Conservation (phyloP, 2,329 filamentous ascomycete genomes). For the Fusarium xylarioides region DNA sequence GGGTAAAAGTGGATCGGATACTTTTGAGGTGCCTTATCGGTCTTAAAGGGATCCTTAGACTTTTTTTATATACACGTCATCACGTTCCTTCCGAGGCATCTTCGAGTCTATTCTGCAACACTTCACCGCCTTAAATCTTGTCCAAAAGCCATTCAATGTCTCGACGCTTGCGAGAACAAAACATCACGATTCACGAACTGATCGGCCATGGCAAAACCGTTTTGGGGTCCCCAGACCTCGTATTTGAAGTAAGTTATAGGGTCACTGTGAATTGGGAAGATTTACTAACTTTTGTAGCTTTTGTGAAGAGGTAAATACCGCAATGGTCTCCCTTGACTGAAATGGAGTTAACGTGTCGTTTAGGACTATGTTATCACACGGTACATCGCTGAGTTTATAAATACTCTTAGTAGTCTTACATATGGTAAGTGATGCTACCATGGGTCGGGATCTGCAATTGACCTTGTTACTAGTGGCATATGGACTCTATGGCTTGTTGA, state of each 20-base stretch:
- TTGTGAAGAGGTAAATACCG: constrained; percentile 43
- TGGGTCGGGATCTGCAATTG: background rate
- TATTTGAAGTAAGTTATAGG: constrained; percentile 42
- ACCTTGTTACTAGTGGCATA: constrained; percentile 46
- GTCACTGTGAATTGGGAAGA: accelerated
- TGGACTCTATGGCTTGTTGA: constrained; percentile 50
- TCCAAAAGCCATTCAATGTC: background rate
- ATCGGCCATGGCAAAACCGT: constrained; percentile 28
- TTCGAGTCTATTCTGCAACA: constrained; percentile 14
- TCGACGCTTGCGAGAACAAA: background rate
- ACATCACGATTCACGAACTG: background rate
- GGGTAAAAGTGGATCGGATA: no score
- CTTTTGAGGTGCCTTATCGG: no score
- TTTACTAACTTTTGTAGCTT: constrained; percentile 29
- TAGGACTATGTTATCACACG: constrained; percentile 53
- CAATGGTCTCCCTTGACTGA: background rate
- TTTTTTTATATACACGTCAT: constrained; percentile 4
- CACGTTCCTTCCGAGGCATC: constrained; percentile 1
- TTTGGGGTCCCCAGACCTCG: constrained; percentile 46
- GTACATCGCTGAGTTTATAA: constrained; percentile 56
- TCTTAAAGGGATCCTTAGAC: no score
- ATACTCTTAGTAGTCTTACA: constrained; percentile 53
- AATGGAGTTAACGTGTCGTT: constrained; percentile 3
- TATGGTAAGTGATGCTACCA: constrained; percentile 40
- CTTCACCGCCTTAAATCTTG: constrained; percentile 9